Evolutionary conservation across 306 rosid genomes (phyloP), one percentile per base, ranked within the genome.

Genomic region (Cicer pinnatifidum): DNA sequence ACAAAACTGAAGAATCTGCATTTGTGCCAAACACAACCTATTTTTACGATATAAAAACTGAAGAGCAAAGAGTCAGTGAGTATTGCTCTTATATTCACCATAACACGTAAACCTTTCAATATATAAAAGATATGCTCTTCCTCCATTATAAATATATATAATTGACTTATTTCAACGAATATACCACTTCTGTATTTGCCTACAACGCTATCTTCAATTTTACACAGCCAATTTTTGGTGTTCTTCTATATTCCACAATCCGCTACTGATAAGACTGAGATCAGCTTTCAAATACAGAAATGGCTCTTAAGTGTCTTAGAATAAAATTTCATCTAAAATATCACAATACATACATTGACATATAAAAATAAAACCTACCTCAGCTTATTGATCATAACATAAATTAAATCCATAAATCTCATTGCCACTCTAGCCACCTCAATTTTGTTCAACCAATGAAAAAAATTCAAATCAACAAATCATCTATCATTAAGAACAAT

Each of bases 341-440:
- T 48, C 1, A 74, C 6, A 40, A 17, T 1, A 62, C 19, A 17
- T 1, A 62, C 19, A 63, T 60, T 65, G 37, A 56, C 66, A 75
- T 59, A 39, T 48, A 50, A 15, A 69, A 11, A 39, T 60, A 57
- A 16, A 74, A 40, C 75, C 62, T 8, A 35, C 8, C 38, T 44
- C 54, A 67, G 12, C 37, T 12, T 16, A 19, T 9, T 50, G 35
- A n/a, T 43, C 2, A 35, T 3, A 19, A 59, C 44, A 59, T 1
- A 69, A 50, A 8, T 11, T 16, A 15, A 23, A 19, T 11, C 39
- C 69, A 33, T 37, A 35, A 52, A 52, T 28, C 61, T 63, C n/a
- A 69, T 62, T 37, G 6, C 19, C 11, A 71, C 28, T 20, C 48
- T 16, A 81, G 48, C 17, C 51, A 57, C 46, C 39, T 52, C 62